Base-by-base conservation (phyloP, 2,329 filamentous ascomycete species). In the Alternaria brassicicola region DNA sequence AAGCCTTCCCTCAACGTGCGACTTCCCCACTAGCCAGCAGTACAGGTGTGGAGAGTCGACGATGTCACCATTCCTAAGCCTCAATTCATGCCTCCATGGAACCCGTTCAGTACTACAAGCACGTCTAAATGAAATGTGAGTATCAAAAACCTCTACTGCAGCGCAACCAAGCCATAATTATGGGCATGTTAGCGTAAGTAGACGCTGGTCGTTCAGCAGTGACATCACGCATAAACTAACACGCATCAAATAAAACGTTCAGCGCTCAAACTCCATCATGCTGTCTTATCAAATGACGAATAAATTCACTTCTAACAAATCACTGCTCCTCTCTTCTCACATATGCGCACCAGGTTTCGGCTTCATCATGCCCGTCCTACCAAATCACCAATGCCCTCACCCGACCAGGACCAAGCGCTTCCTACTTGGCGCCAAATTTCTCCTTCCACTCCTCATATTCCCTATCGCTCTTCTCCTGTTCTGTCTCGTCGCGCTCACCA, bases 371-470 rank as follows among this genome's bases (percentile, higher is more conserved):
- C 43, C 17, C 43, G 12, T 13, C 12, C 13, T 33, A 5, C 13
- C 3, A 33, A 35, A 1, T n/a, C 8, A 47, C 7, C 26, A 1
- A 31, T 17, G 31, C 30, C 19, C 13, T 17, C 25, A 4, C 19
- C 9, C n/a, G 42, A 3, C 25, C 25, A 17, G 10, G 13, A n/a
- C 26, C n/a, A 13, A 28, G 26, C 25, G 30, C 7, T 19, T 25
- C 28, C 30, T 47, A 47, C 28, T 47, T 35, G 8, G 13, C 30
- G 19, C 43, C 43, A 35, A 33, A 33, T 21, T 31, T 41, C 41
- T 13, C 19, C 51, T 53, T 53, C 51, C 51, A 53, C 23, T 45
- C 51, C 23, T 45, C 21, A 28, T 26, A 53, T 6, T 53, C 41
- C 7, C 41, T 53, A 6, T 53, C 41, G 7, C 45, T 17, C n/a